Evolutionary conservation across 1,284 basidiomycete genomes (phyloP).

Genomic region (Tilletia caries): DNA sequence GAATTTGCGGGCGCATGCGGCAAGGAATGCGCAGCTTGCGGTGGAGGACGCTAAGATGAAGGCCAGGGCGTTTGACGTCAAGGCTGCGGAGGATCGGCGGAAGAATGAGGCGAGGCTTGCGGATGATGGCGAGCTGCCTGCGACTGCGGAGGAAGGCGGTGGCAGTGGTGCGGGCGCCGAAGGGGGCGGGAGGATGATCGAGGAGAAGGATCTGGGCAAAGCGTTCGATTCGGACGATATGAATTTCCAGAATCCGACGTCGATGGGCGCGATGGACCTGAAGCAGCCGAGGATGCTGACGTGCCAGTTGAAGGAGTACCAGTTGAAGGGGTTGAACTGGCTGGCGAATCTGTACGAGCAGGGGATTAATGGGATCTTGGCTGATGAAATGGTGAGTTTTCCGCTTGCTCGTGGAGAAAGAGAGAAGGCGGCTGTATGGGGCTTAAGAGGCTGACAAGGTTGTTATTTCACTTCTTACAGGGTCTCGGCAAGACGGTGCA

Average conservation of each 20-base stretch:
- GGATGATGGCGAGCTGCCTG: background rate
- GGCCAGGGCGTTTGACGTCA: conserved; percentile 79
- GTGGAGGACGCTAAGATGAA: conserved; percentile 75
- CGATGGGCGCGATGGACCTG: conserved; percentile 74
- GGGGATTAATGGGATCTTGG: conserved; percentile 65
- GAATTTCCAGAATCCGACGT: conserved; percentile 98
- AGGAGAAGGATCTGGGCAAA: conserved; percentile 45
- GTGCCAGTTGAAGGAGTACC: conserved; percentile 96
- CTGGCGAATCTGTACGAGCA: conserved; percentile 96
- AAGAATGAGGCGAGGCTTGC: conserved; percentile 62
- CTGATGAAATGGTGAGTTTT: conserved; percentile 74
- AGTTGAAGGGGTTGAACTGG: conserved; percentile 98
- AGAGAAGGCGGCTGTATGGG: no score
- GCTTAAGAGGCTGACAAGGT: no score
- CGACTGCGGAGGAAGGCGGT: conserved; percentile 24
- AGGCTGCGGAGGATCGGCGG: conserved; percentile 69
- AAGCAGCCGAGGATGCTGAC: conserved; percentile 94
- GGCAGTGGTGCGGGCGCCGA: conserved; percentile 21
- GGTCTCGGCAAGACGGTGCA: conserved; percentile 77
- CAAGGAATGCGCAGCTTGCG: conserved; percentile 84
- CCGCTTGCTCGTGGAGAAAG: no score
- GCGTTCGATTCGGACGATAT: conserved; percentile 72
- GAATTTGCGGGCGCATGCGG: conserved; percentile 83
- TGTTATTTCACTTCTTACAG: conserved; percentile 18
- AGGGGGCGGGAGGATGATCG: conserved; percentile 24